Evolutionary conservation across 805 yeast genomes (phyloP), one percentile per base, ranked within the genome.

Genomic region (Starmera pachycereana): DNA sequence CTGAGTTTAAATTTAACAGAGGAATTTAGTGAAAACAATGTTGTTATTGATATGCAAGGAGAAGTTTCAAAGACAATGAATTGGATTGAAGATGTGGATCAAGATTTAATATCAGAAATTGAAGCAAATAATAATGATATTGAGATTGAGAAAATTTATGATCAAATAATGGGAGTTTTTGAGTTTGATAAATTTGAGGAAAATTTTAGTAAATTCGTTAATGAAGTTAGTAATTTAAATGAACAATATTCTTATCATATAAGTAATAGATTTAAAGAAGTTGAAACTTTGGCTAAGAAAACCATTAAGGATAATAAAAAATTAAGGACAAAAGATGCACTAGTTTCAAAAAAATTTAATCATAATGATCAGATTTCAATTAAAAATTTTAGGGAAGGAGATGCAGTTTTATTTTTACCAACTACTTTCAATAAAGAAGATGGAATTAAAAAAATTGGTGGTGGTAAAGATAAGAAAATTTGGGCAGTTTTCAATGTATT

Each of bases 401-500:
- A 89, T 57, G 62, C 87, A 50, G 96, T 86, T 1, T 62, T 90
- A 42, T 90, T 90, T 55, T 62, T 90, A 46, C 96, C 95, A 3
- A 87, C 96, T 11, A 45, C 38, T 61, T 35, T 19, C 38, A 43
- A 18, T 12, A 22, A n/a, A 8, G 14, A 49, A 41, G 37, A 50
- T 43, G 32, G 48, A 42, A 27, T 30, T 19, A 14, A 39, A 25
- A 41, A 43, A 11, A 49, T 43, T 28, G 56, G 59, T 22, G 27
- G 27, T 22, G 36, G 29, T 6, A 32, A 41, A 29, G 12, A 29
- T 12, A 7, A 39, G 36, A 12, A 37, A 34, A 39, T 41, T 48
- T 90, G 97, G 97, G 96, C 96, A 0, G 95, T 95, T 1, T 90
- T 90, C 64, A 89, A 92, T 48, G 74, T 66, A 12, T 71, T 84